Percentiles rank a stretch among this genome's conserved stretches.
Conservation (phyloP, 2,329 filamentous ascomycete species). For the Neurospora sp. region DNA sequence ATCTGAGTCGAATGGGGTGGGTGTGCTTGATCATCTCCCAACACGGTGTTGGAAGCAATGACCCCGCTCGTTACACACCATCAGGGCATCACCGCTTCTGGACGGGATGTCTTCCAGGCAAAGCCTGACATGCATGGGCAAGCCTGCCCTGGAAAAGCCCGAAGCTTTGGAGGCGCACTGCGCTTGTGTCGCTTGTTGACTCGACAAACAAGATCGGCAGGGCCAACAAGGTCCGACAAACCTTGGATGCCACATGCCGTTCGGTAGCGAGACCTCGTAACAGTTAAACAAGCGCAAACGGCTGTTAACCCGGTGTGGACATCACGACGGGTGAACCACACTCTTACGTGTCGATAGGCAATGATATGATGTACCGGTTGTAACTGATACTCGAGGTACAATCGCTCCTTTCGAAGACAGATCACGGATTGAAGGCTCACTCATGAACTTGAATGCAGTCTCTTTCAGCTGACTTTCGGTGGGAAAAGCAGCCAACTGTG, state of each 20-base stretch:
- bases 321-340: neutral
- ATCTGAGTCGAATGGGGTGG: too few species aligned
- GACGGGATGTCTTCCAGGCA: neutral
- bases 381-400: neutral
- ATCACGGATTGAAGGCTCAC: neutral
- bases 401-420: neutral
- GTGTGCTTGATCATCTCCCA: neutral
- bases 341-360: neutral
- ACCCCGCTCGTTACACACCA: neutral
- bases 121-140: neutral
- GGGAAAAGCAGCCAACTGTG: neutral
- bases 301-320: neutral
- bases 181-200: neutral
- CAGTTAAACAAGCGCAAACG: neutral
- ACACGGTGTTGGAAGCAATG: neutral
- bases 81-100: neutral
- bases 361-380: neutral
- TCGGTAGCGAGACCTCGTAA: neutral
- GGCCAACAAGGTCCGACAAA: neutral
- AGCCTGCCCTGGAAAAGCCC: neutral
- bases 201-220: neutral
- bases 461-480: neutral
- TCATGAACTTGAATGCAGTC: neutral
- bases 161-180: neutral
- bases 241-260: neutral